Evolutionary conservation across 2,329 filamentous ascomycete species (phyloP).

Genomic region (Aspergillus melleus): DNA sequence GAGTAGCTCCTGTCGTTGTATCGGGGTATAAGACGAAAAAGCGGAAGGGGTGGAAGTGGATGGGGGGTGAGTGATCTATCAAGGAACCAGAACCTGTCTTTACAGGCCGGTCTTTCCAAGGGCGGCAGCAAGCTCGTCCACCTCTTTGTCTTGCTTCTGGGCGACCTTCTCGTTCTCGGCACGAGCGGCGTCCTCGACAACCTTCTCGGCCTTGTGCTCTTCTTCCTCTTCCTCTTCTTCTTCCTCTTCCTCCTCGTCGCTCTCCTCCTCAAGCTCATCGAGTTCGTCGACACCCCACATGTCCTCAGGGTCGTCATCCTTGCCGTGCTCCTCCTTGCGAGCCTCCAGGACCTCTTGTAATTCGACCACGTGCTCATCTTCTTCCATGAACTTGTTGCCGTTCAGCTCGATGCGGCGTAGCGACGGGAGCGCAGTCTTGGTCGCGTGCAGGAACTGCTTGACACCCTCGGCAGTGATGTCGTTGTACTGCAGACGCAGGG

Average conservation of each 20-base stretch:
- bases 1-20: not conserved
- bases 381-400: conserved; percentile 90
- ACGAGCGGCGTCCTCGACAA: conserved; percentile 65
- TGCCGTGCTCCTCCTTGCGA: conserved; percentile 69
- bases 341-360: conserved; percentile 72
- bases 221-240: conserved; percentile 62
- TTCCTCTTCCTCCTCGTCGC: conserved; percentile 67
- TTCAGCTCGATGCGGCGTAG: conserved; percentile 89
- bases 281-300: conserved; percentile 84
- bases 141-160: conserved; percentile 74
- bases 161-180: conserved; percentile 62
- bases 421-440: conserved; percentile 67
- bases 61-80: not conserved
- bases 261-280: conserved; percentile 77
- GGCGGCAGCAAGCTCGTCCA: conserved; percentile 76
- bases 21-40: conserved; percentile 2
- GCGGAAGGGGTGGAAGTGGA: not conserved
- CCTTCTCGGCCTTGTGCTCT: conserved; percentile 59
- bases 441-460: conserved; percentile 68
- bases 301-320: conserved; percentile 68
- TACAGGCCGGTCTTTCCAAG: conserved; percentile 66
- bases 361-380: conserved; percentile 69
- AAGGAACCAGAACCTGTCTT: not conserved
- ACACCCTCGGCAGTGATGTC: conserved; percentile 81
- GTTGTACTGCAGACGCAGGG: conserved; percentile 86